Base-by-base conservation (phyloP, 1,284 basidiomycete genomes). In the Ustilago vetiveriae region DNA sequence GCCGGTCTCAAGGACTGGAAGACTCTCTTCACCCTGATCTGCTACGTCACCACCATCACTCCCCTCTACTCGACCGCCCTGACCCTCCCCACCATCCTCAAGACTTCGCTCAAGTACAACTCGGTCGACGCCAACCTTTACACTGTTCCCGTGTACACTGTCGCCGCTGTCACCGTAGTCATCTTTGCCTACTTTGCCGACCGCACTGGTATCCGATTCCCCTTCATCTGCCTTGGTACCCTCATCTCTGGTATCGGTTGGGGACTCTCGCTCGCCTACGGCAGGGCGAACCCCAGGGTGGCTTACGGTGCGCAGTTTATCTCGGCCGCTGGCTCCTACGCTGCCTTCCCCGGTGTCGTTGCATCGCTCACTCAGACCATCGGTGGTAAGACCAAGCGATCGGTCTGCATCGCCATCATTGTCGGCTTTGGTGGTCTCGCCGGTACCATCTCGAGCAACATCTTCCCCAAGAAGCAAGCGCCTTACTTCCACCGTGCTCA, bases 121-220 rank as follows among this genome's bases (percentile, higher is more conserved):
- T 21, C 72, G 7, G 48, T 76, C 39, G 40, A 67, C 35, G 48
- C 68, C 47, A 75, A 77, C 56, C 51, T 82, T 67, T 83, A 83
- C 82, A 84, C 84, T 1, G 83, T 84, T 4, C 83, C 84, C 17
- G 83, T 84, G 62, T 84, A 84, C 75, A 52, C 70, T 13, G 83
- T 84, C 46, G 79, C 83, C 2, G 76, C 84, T 8, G 50, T 78
- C 44, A 74, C 82, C 41, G 76, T 82, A 11, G 58, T 83, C 32
- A 22, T 72, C 27, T 72, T 72, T 22, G 70, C 70, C 37, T 72
- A 64, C 52, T 49, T 50, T 33, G 51, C 66, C 29, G 73, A 75
- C 69, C 60, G 58, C 37, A 36, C 62, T 32, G 53, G 60, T 24
- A 63, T 64, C 46, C 54, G 73, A 16, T 57, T 69, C 48, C 44